Conservation (phyloP, 2,329 filamentous ascomycete species). For the Penicillium aurantiogriseum region DNA sequence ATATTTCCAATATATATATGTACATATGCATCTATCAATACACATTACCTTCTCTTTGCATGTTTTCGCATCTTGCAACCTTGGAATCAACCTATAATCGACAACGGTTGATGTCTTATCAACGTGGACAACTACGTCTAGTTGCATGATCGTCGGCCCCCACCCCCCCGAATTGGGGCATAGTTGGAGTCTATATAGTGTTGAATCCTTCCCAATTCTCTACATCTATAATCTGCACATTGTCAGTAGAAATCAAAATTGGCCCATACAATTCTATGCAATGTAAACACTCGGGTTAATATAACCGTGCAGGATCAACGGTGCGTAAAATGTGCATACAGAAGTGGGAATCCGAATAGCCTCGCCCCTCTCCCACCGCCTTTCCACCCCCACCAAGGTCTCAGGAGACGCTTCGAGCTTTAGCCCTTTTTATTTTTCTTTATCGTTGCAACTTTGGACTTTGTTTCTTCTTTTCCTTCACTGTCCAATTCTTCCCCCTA, state of each 20-base stretch:
- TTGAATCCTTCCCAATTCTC: not conserved
- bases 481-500: not conserved
- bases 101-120: not conserved
- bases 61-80: not conserved
- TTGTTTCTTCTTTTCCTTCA: not conserved
- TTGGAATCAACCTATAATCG: not conserved
- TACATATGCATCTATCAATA: not conserved
- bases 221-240: not conserved
- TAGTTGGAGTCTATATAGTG: not conserved
- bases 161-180: slow-evolving; percentile 6
- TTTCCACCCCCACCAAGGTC: slow-evolving; percentile 31
- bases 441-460: not conserved
- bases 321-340: slow-evolving; percentile 1
- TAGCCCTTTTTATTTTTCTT: slow-evolving; percentile 3
- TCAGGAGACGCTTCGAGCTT: slow-evolving; percentile 21
- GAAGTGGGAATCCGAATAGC: slow-evolving; percentile 23
- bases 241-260: not conserved
- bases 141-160: slow-evolving; percentile 3
- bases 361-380: slow-evolving; percentile 32
- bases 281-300: not conserved
- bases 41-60: not conserved
- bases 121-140: slow-evolving; percentile 1
- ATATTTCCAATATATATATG: not conserved
- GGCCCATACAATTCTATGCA: not conserved
- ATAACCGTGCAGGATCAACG: slow-evolving; percentile 12